Conservation (phyloP, 1,139 yeast genomes). For the Scheffersomyces insectosa region DNA sequence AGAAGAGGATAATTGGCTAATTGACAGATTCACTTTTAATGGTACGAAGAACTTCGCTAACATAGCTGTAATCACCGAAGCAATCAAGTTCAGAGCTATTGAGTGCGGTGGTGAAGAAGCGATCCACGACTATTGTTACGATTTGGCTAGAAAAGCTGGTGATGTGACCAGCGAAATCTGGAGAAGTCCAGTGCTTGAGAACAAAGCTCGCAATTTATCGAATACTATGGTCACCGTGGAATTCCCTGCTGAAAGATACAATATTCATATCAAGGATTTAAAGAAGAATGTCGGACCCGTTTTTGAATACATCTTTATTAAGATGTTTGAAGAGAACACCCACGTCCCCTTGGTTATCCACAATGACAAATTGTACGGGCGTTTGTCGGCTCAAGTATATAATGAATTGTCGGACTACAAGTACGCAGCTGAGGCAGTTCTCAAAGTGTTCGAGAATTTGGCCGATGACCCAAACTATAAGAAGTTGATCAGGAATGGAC, state of each 20-base stretch:
- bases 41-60: conserved; percentile 39
- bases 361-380: conserved; percentile 42
- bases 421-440: conserved; percentile 36
- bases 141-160: conserved; percentile 46
- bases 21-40: conserved; percentile 36
- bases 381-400: conserved; percentile 64
- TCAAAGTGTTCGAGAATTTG: conserved; percentile 10
- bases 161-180: conserved; percentile 36
- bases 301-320: conserved; percentile 5
- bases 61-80: conserved; percentile 31
- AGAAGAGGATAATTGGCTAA: conserved; percentile 30
- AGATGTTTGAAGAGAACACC: conserved; percentile 32
- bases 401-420: conserved; percentile 57
- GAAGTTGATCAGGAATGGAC: background rate
- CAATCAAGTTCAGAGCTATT: conserved; percentile 51
- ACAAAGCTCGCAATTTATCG: conserved; percentile 26
- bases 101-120: conserved; percentile 64
- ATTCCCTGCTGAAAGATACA: conserved; percentile 30
- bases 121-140: conserved; percentile 49
- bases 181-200: conserved; percentile 35
- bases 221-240: conserved; percentile 51
- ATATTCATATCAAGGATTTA: conserved; percentile 12
- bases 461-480: background rate
- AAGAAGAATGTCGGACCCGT: conserved; percentile 10
- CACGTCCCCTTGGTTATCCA: conserved; percentile 48